Conservation (phyloP, 805 yeast species). For the Candida sphagnicola region DNA sequence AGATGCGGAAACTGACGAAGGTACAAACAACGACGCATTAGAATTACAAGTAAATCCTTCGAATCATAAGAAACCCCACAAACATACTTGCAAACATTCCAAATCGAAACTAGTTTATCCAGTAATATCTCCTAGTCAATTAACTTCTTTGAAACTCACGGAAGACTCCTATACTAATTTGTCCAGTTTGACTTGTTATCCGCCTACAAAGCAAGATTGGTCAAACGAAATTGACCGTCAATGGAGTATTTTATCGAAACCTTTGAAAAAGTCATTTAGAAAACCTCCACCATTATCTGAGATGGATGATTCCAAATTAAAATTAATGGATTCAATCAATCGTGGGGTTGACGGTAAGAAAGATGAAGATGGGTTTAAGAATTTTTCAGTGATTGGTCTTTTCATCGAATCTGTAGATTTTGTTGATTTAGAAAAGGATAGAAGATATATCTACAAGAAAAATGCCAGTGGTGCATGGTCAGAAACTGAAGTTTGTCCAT, state of each 20-base stretch:
- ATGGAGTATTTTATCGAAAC: slow-evolving; percentile 60
- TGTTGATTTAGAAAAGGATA: slow-evolving; percentile 55
- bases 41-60: slow-evolving; percentile 2
- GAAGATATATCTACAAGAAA: slow-evolving; percentile 51
- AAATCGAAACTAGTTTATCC: slow-evolving; percentile 8
- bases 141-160: slow-evolving; percentile 1
- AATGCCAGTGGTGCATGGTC: slow-evolving; percentile 63
- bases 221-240: slow-evolving; percentile 54
- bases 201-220: slow-evolving; percentile 67
- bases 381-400: slow-evolving; percentile 66
- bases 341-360: slow-evolving; percentile 82
- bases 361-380: slow-evolving; percentile 57
- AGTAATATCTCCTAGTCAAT: slow-evolving; percentile 10
- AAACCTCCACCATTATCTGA: slow-evolving; percentile 70
- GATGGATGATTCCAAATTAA: slow-evolving; percentile 51
- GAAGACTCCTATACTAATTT: slow-evolving; percentile 26
- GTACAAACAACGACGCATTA: slow-evolving; percentile 6
- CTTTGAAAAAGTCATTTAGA: slow-evolving; percentile 60
- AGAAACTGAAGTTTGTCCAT: slow-evolving; percentile 78
- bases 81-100: neutral
- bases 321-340: slow-evolving; percentile 62
- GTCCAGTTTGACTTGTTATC: slow-evolving; percentile 23
- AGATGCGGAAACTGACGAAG: slow-evolving; percentile 12
- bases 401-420: slow-evolving; percentile 70
- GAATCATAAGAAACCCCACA: neutral